Percentiles rank a stretch among this genome's conserved stretches.
These are phyloP conservation scores for Carex arenaria DNA, from an alignment of 202 grass and related monocot species.

Conservation along the genomic window DNA sequence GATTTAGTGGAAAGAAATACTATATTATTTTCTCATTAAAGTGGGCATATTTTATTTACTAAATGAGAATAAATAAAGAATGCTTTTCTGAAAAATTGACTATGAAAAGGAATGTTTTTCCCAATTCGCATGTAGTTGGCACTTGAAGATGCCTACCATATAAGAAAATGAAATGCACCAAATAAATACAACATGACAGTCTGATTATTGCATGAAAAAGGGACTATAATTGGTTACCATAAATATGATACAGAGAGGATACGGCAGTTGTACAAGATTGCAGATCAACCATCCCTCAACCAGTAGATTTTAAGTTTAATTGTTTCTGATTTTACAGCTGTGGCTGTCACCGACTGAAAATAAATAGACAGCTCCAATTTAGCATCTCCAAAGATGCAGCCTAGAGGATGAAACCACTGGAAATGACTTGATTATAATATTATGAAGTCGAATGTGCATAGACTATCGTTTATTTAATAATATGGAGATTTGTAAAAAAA, in stretches of 20 bases:
- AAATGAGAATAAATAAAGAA: not conserved
- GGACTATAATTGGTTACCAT: not conserved
- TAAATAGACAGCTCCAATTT: not conserved
- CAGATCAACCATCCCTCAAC: not conserved
- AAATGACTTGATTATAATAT: not conserved
- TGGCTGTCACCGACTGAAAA: not conserved
- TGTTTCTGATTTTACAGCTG: not conserved
- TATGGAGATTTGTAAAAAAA: no score
- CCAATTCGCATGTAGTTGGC: not conserved
- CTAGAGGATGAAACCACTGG: not conserved
- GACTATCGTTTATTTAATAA: not conserved
- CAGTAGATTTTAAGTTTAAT: not conserved
- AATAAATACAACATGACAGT: not conserved
- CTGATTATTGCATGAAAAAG: not conserved
- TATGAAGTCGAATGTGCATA: not conserved
- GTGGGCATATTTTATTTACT: no score
- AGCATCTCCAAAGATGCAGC: not conserved
- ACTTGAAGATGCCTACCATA: not conserved
- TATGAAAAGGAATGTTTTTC: not conserved
- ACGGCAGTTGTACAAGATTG: not conserved
- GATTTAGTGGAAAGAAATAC: not conserved
- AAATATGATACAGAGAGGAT: not conserved
- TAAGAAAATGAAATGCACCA: not conserved
- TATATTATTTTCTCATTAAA: no score
- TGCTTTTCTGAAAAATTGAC: not conserved